Evolutionary conservation across 2,329 filamentous ascomycete genomes (phyloP), one percentile per base, ranked within the genome.

Genomic region (Nigrospora osmanthi): DNA sequence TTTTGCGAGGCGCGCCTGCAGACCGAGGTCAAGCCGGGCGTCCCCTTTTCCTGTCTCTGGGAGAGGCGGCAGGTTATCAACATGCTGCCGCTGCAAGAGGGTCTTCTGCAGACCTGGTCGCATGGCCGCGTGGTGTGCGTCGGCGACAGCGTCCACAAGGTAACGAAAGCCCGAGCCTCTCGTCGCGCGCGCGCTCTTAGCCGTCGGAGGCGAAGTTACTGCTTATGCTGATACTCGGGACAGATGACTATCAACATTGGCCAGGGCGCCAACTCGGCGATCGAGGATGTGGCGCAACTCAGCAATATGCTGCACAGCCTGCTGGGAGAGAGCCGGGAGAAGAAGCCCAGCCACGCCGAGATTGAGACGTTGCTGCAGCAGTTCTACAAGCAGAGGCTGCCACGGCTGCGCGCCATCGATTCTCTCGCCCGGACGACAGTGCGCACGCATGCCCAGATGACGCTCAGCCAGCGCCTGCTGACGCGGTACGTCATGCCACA

Each of bases 191-290:
- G 23, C 9, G 7, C 23, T 28, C 5, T 10, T 10, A 2, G 23
- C 23, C 6, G 23, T 28, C 7, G 2, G 23, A 28, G 5, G 23
- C 5, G 4, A 23, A 23, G 23, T 28, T 28, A 2, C 9, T 28
- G 23, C 23, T 28, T 28, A 10, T 16, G 16, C 36, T 38, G 12
- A 38, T 15, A 19, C 31, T 9, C 6, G 11, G 11, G 3, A 11
- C 15, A 41, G 39, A 41, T 41, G 39, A 35, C 39, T 3, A 35
- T 35, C 31, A 41, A 41, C 14, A n/a, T 19, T 4, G 39, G 39
- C n/a, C 39, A 41, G 31, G 39, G 39, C 39, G 39, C 39, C 39
- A 41, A 41, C 39, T 23, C n/a, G 4, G 30, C 39, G 28, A 41
- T 41, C 2, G 39, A 41, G 14, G 39, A 41, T 15, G 31, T 34